Evolutionary conservation across 345 rosid species (phyloP).

Genomic region (Hypericum androsaemum): DNA sequence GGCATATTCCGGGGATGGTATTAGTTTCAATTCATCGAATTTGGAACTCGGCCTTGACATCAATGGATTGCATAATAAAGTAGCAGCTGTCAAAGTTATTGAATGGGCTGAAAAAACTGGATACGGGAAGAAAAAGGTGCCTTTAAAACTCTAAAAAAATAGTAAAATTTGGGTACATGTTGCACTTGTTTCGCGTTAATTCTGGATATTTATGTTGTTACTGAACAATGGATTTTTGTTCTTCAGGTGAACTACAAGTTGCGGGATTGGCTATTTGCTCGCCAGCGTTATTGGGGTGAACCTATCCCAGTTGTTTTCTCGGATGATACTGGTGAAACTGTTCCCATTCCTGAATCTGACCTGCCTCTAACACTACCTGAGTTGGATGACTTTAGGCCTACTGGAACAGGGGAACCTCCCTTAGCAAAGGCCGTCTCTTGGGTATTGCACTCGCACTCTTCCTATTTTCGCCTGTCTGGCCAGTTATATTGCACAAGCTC

Average conservation of each 20-base stretch:
- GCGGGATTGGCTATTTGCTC: slow-evolving; percentile 98
- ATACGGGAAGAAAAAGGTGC: slow-evolving; percentile 84
- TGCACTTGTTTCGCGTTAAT: background rate
- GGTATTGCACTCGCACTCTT: slow-evolving; percentile 35
- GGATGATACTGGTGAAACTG: slow-evolving; percentile 53
- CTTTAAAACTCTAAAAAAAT: slow-evolving; percentile 6
- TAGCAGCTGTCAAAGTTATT: slow-evolving; percentile 55
- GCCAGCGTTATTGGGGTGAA: slow-evolving; percentile 99
- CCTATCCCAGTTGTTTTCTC: slow-evolving; percentile 78
- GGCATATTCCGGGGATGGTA: slow-evolving; percentile 62
- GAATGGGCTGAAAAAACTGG: slow-evolving; percentile 78
- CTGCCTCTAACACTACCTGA: slow-evolving; percentile 83
- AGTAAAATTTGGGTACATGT: background rate
- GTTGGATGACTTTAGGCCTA: slow-evolving; percentile 86
- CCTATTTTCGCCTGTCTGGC: background rate
- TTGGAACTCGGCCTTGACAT: slow-evolving; percentile 55
- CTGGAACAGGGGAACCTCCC: slow-evolving; percentile 92
- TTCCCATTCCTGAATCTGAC: slow-evolving; percentile 63
- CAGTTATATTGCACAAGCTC: background rate
- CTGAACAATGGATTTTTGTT: too few relatives aligned
- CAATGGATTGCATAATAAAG: slow-evolving; percentile 55
- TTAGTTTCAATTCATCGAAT: slow-evolving; percentile 53
- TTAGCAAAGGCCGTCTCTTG: slow-evolving; percentile 69
- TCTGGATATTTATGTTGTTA: too few relatives aligned
- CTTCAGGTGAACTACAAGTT: slow-evolving; percentile 79